These are phyloP conservation scores for Pseudozyma hubeiensis DNA, from an alignment of 1,284 basidiomycete genomes.

Conservation along the genomic window DNA sequence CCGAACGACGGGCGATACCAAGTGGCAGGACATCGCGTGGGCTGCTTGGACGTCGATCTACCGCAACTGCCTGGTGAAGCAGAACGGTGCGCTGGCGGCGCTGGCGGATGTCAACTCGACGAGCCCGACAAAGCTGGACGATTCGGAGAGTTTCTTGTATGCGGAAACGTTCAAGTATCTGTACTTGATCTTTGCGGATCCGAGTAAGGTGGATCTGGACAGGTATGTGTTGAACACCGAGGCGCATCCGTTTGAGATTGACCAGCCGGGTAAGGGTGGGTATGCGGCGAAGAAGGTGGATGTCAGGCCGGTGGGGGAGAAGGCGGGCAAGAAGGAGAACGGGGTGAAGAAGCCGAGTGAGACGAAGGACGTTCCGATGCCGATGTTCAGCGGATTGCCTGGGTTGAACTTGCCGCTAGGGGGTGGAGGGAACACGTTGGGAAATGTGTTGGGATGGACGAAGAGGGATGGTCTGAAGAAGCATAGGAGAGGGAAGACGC, in stretches of 20 bases:
- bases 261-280: slow-evolving; percentile 32
- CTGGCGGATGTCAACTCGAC: slow-evolving; percentile 46
- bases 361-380: slow-evolving; percentile 21
- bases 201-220: slow-evolving; percentile 42
- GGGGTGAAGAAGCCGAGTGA: not conserved
- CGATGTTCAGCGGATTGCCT: slow-evolving; percentile 18
- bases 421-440: slow-evolving; percentile 23
- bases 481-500: slow-evolving; percentile 13
- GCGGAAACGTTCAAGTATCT: slow-evolving; percentile 64
- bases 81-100: slow-evolving; percentile 68
- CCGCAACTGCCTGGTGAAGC: slow-evolving; percentile 75
- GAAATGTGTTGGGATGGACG: slow-evolving; percentile 11
- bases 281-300: slow-evolving; percentile 12
- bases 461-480: slow-evolving; percentile 6
- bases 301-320: slow-evolving; percentile 1
- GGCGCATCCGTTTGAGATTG: slow-evolving; percentile 60
- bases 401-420: slow-evolving; percentile 21
- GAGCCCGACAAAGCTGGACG: slow-evolving; percentile 43
- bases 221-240: slow-evolving; percentile 65
- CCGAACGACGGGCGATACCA: slow-evolving; percentile 56
- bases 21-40: slow-evolving; percentile 84
- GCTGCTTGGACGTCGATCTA: slow-evolving; percentile 87
- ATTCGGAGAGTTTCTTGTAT: slow-evolving; percentile 58
- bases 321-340: slow-evolving; percentile 9
- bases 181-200: slow-evolving; percentile 60